Base-by-base conservation (phyloP, 2,329 filamentous ascomycete species). In the Coleophoma eucalyptorum region DNA sequence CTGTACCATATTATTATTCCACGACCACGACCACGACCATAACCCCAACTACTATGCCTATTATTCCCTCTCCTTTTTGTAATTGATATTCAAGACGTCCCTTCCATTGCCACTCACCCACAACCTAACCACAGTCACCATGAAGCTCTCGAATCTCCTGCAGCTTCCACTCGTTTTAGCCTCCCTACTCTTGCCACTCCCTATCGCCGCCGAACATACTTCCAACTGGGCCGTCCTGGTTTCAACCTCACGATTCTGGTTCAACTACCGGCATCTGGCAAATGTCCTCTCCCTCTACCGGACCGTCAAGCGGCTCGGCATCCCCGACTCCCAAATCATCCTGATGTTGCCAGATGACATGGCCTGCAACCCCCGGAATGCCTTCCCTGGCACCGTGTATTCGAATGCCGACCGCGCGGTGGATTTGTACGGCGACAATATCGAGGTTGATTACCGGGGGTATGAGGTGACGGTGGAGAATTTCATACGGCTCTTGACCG, bases 321-420 rank as follows among this genome's bases (percentile, higher is more conserved):
- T 99, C 53, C 94, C 94, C 34, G 94, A 99, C 72, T 96, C 90
- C 47, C 94, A 99, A 69, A 99, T 99, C 72, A 97, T 99, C 68
- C 87, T 99, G 59, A 97, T 99, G 92, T 83, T 99, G n/a, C 94
- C 94, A 19, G 94, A 99, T 69, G 94, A 99, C 74, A 97, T 99
- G 90, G 94, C 94, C 37, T 99, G 94, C 78, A 99, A 99, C 72
- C 94, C 94, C 32, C 90, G 94, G 64, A 99, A 99, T 69, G 91
- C 92, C 46, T 99, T 99, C 69, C 92, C 94, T 0, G 94, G 94
- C 48, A 97, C 92, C 48, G 94, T 99, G 31, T 99, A 97, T 79
- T 97, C 94, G 72, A 97, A 99, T 67, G 92, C 94, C 35, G 92
- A 97, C 69, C 89, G 94, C 58, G 91, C 90, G 8, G 87, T 99